Percentiles rank a stretch among this genome's conserved stretches.
Conservation (phyloP, 2,329 filamentous ascomycete genomes). For the Sarocladium strictum region DNA sequence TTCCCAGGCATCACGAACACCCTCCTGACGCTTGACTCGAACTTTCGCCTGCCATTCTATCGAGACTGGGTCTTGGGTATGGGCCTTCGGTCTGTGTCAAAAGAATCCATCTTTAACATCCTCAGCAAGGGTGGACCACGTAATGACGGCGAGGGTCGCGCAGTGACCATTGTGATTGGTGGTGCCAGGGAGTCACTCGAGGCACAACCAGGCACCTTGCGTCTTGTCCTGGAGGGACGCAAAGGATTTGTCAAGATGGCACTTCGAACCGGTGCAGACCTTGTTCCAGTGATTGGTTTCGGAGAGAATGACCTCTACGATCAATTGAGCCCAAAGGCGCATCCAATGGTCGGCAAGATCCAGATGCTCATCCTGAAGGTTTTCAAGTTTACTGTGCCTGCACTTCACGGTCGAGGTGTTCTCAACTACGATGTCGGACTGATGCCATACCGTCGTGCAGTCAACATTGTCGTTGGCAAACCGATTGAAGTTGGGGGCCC, state of each 20-base stretch:
- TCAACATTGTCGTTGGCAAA: slow-evolving; percentile 84
- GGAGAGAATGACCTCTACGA: slow-evolving; percentile 97
- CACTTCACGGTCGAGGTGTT: slow-evolving; percentile 84
- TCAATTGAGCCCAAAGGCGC: slow-evolving; percentile 69
- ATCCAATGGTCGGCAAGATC: slow-evolving; percentile 72
- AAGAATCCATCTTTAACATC: slow-evolving; percentile 85
- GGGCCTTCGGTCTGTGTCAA: slow-evolving; percentile 82
- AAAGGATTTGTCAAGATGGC: slow-evolving; percentile 95
- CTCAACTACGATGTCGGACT: slow-evolving; percentile 98
- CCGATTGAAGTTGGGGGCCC: slow-evolving; percentile 66
- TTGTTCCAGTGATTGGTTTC: slow-evolving; percentile 88
- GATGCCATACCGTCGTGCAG: slow-evolving; percentile 82
- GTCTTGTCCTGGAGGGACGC: slow-evolving; percentile 73
- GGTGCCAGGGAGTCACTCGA: slow-evolving; percentile 90
- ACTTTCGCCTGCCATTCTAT: slow-evolving; percentile 91
- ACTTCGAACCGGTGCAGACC: slow-evolving; percentile 82
- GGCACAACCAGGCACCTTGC: slow-evolving; percentile 70
- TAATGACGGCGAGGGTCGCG: slow-evolving; percentile 82
- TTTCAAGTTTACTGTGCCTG: slow-evolving; percentile 86
- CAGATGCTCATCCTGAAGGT: slow-evolving; percentile 81
- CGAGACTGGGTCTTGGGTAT: slow-evolving; percentile 88
- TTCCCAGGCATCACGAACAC: slow-evolving; percentile 96
- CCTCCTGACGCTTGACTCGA: slow-evolving; percentile 86
- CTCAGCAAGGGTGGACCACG: slow-evolving; percentile 74
- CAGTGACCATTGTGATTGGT: slow-evolving; percentile 91